Evolutionary conservation across 257 asterid species (phyloP), one percentile per base, ranked within the genome.

Genomic region (Handroanthus guayacan): DNA sequence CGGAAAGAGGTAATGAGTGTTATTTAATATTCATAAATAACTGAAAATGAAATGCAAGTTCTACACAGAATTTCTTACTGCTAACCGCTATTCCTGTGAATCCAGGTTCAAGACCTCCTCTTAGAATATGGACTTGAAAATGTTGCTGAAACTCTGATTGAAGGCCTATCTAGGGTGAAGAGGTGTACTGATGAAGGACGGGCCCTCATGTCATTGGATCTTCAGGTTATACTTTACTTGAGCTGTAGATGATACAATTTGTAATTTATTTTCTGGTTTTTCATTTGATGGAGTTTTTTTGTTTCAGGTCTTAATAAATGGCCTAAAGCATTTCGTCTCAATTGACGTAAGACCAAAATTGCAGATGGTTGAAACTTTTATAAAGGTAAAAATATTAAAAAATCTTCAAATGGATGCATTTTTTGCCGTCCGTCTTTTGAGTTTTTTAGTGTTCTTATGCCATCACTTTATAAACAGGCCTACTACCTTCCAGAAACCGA

Each of bases 401-500:
- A 38, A 44, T 68, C 67, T 67, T 51, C 64, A 47, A 56, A 74
- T 17, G 54, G 36, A 14, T 60, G 11, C 5, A 13, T 37, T 48
- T 10, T 25, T 18, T 66, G 18, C 41, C 44, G n/a, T n/a, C n/a
- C n/a, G n/a, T n/a, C n/a, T n/a, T n/a, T n/a, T n/a, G n/a, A n/a
- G n/a, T 60, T 58, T 64, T 69, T 81, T 51, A 75, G 65, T 36
- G 62, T 71, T 70, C 54, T 34, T 61, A 12, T 56, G 18, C 20
- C 70, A 71, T 55, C 73, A 54, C 65, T 48, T 51, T 12, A 17
- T 65, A 39, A 31, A 73, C 95, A 93, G 99, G 99, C 99, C 38
- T 95, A 89, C 87, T 95, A 93, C 81, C 98, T 95, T 82, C 99
- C 98, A 70, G 99, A 95, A 87, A 95, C 99, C 9, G 99, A 95